Evolutionary conservation across 2,329 filamentous ascomycete species (phyloP), one percentile per base, ranked within the genome.

Genomic region (Colletotrichum sp.): DNA sequence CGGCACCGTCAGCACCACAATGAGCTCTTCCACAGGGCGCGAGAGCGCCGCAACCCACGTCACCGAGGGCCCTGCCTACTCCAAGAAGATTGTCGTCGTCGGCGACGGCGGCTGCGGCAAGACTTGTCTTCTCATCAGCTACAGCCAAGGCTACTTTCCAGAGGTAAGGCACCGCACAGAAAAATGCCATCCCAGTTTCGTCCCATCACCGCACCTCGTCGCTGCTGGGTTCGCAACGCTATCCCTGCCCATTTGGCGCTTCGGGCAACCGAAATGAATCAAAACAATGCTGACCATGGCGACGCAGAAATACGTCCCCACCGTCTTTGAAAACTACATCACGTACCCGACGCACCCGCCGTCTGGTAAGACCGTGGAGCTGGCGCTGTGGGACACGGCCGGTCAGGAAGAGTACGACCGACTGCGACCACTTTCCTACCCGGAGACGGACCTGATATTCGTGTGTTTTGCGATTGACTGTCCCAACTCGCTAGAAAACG

Each of bases 271-370:
- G 69, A 36, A 49, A 77, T 63, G 36, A 62, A 65, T 21, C 63
- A 67, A 64, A 67, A 72, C 68, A 62, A 69, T 72, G 64, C 62
- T 70, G 71, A 76, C 71, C 65, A n/a, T 57, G 24, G 30, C 30
- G 13, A 75, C 55, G 52, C 82, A 99, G 97, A 99, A 98, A 99
- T 99, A 99, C 82, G 97, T 99, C 55, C 97, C 97, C 6, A 99
- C 97, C 3, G 97, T 99, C 68, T 99, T 99, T 85, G 97, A 99
- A 84, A 99, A 99, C 89, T 99, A 99, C 91, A 99, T 99, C 87
- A 98, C 97, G 71, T 96, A 98, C 85, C 98, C 96, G 73, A 94
- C 93, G 76, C 97, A 99, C 87, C 92, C 93, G 79, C 92, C 93
- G 60, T 95, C 94, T 15, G 96, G 96, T 83, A 99, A 98, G 90